phyloP scores from a whole-genome alignment of 2,329 filamentous ascomycete species.

The Grosmannia penicillata region DNA sequence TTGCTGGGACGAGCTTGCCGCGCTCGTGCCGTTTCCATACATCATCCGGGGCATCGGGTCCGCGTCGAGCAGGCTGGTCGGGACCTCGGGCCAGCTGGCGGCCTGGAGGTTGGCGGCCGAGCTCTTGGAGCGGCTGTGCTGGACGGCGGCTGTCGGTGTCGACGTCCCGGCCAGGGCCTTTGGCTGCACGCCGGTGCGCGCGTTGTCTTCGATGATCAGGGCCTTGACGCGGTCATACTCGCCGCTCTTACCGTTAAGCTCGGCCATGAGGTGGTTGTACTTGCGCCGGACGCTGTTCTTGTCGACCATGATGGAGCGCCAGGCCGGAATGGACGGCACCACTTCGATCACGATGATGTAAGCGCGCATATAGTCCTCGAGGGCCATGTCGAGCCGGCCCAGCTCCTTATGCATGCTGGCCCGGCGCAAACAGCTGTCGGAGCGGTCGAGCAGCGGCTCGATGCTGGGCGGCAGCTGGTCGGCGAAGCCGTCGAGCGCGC shows the following conservation, averaged over 20 bases:
- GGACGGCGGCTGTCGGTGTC: background rate
- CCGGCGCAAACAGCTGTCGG: too few relatives aligned
- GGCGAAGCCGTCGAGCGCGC: too few relatives aligned
- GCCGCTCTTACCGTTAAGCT: constrained; percentile 30
- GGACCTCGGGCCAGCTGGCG: background rate
- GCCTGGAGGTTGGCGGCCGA: constrained; percentile 4
- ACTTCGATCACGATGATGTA: constrained; percentile 64
- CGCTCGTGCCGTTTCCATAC: background rate
- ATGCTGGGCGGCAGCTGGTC: too few relatives aligned
- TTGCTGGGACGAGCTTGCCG: constrained; percentile 10
- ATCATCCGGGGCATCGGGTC: background rate
- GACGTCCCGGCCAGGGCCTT: constrained; percentile 8
- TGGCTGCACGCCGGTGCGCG: constrained; percentile 42
- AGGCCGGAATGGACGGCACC: constrained; percentile 65
- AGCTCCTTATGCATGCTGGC: too few relatives aligned
- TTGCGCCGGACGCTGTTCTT: constrained; percentile 29
- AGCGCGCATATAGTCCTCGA: constrained; percentile 72
- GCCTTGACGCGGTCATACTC: constrained; percentile 43
- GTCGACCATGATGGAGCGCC: constrained; percentile 45
- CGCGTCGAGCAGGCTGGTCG: background rate
- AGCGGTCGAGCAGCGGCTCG: too few relatives aligned
- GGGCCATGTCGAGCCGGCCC: constrained; percentile 55
- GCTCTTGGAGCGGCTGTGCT: constrained; percentile 4
- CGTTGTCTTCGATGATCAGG: constrained; percentile 48
- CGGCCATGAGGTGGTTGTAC: constrained; percentile 34